phyloP scores from a whole-genome alignment of 2,329 filamentous ascomycete species.

The Talaromyces sp. region DNA sequence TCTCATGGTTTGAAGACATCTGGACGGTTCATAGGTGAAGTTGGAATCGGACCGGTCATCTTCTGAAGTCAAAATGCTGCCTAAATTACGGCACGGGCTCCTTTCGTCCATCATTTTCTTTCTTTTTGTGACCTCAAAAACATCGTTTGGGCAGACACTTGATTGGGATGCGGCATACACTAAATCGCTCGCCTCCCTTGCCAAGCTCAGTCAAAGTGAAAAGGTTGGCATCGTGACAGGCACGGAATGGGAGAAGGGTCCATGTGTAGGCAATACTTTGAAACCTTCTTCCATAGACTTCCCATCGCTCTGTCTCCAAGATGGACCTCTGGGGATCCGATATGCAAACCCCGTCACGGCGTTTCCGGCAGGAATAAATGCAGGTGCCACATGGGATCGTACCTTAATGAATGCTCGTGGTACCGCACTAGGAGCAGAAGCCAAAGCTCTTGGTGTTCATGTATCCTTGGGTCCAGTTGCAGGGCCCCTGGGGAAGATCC shows the following conservation, averaged over 20 bases:
- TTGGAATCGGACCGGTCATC: not conserved
- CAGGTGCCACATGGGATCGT: slow-evolving; percentile 84
- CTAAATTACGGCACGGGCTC: not conserved
- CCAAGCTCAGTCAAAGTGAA: slow-evolving; percentile 77
- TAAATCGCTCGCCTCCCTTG: slow-evolving; percentile 70
- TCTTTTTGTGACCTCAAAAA: not conserved
- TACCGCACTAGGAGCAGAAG: slow-evolving; percentile 67
- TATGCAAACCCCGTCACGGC: slow-evolving; percentile 79
- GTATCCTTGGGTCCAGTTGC: slow-evolving; percentile 76
- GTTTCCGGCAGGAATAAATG: slow-evolving; percentile 81
- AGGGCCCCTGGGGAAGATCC: slow-evolving; percentile 75
- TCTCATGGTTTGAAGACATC: not conserved
- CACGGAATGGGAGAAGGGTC: slow-evolving; percentile 78
- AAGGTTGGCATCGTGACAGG: slow-evolving; percentile 92
- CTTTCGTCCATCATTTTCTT: not conserved
- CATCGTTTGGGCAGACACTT: not conserved
- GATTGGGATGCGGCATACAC: slow-evolving; percentile 70
- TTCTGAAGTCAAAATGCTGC: not conserved
- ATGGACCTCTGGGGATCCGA: slow-evolving; percentile 65
- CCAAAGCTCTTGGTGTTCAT: slow-evolving; percentile 66
- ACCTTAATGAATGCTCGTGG: slow-evolving; percentile 77
- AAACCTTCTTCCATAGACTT: slow-evolving; percentile 26
- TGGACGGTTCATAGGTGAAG: not conserved
- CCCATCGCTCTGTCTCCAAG: slow-evolving; percentile 4
- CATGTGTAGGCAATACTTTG: slow-evolving; percentile 25